Evolutionary conservation across 1,139 yeast genomes (phyloP).

Genomic region (Meyerozyma sp.): DNA sequence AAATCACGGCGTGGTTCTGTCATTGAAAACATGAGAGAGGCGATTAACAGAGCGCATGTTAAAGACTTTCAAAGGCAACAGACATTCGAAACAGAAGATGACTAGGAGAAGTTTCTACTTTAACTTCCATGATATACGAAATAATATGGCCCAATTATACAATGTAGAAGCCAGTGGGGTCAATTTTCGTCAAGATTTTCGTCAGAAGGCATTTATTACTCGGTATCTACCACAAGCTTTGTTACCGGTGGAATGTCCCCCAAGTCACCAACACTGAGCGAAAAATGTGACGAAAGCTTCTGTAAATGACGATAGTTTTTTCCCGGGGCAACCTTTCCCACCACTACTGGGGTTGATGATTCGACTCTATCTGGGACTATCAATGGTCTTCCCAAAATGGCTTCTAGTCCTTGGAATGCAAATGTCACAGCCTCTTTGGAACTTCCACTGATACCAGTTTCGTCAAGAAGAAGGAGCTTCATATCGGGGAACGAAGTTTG

Average conservation of each 20-base stretch:
- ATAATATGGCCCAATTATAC: too few relatives aligned
- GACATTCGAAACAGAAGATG: too few relatives aligned
- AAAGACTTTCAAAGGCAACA: too few relatives aligned
- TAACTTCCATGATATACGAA: too few relatives aligned
- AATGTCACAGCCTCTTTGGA: slow-evolving; percentile 10
- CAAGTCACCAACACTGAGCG: not conserved
- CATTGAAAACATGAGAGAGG: too few relatives aligned
- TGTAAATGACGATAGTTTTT: not conserved
- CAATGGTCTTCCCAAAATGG: slow-evolving; percentile 8
- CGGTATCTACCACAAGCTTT: not conserved
- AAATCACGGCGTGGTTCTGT: too few relatives aligned
- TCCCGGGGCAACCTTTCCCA: slow-evolving; percentile 8
- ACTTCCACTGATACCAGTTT: slow-evolving; percentile 6
- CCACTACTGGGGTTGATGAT: slow-evolving; percentile 6
- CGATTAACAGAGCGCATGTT: too few relatives aligned
- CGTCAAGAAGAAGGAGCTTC: slow-evolving; percentile 7
- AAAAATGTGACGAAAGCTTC: not conserved
- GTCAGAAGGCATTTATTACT: not conserved
- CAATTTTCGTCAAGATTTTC: too few relatives aligned
- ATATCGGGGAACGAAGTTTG: slow-evolving; percentile 6
- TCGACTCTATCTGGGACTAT: slow-evolving; percentile 10
- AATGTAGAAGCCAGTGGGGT: too few relatives aligned
- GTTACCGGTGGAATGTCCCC: not conserved
- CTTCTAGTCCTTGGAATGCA: slow-evolving; percentile 10
- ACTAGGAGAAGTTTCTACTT: too few relatives aligned